A percentile compares a stretch with the other conserved stretches of the same genome.
These are phyloP conservation scores for Vaccinium corymbosum DNA, from an alignment of 148 eudicot genomes.

Conservation along the genomic window DNA sequence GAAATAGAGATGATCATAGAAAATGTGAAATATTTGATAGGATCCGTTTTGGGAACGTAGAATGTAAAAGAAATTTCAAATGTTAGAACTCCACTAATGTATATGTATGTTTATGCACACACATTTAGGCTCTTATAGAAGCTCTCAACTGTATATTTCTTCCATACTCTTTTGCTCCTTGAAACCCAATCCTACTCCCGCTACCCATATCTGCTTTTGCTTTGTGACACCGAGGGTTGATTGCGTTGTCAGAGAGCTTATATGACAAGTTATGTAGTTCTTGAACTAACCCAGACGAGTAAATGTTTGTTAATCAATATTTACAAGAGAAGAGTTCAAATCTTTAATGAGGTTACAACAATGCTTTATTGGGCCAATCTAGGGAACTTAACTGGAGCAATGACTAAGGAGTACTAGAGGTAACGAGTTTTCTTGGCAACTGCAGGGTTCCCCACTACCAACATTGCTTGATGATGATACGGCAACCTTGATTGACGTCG, in stretches of 20 bases:
- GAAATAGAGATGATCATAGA: too few species aligned
- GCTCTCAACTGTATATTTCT: neutral
- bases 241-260: neutral
- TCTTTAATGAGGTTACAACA: neutral
- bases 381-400: neutral
- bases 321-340: neutral
- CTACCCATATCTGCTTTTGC: neutral
- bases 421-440: neutral
- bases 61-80: too few species aligned
- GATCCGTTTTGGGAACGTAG: too few species aligned
- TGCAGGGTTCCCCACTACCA: conserved; percentile 81
- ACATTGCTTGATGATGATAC: conserved; percentile 75
- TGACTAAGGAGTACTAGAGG: too few species aligned
- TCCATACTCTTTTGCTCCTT: neutral
- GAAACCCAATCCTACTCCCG: neutral
- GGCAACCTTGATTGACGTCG: conserved; percentile 76
- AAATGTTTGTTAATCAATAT: neutral
- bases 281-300: neutral
- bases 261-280: neutral
- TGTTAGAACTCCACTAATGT: too few species aligned
- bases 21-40: too few species aligned
- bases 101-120: neutral
- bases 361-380: neutral
- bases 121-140: neutral
- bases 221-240: neutral